phyloP scores from a whole-genome alignment of 2,329 filamentous ascomycete species.

The Pseudogymnoascus sp. region DNA sequence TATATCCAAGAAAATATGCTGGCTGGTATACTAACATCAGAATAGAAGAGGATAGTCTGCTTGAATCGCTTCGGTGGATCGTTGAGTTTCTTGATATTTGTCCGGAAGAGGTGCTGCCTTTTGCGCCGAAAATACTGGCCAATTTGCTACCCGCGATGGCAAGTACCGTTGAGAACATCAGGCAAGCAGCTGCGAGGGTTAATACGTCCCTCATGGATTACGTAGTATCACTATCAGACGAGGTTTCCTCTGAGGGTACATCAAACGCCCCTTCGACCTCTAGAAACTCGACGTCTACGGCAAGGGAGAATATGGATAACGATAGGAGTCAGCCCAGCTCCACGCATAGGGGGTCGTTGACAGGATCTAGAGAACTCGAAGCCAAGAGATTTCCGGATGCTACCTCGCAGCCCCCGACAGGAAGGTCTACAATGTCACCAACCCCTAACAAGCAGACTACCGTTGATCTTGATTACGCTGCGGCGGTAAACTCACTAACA shows the following conservation, averaged over 20 bases:
- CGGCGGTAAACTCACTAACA: conserved; percentile 86
- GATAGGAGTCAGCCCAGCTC: conserved; percentile 26
- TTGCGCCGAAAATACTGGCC: conserved; percentile 84
- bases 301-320: conserved; percentile 26
- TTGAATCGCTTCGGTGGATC: conserved; percentile 90
- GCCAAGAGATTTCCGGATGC: conserved; percentile 46
- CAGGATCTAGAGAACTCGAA: conserved; percentile 40
- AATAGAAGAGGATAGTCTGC: conserved; percentile 78
- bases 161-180: conserved; percentile 80
- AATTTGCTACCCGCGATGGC: conserved; percentile 92
- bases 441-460: conserved; percentile 33
- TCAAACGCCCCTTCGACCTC: conserved; percentile 29
- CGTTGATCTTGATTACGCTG: conserved; percentile 86
- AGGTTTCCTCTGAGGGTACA: conserved; percentile 35
- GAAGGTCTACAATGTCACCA: conserved; percentile 16
- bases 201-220: conserved; percentile 91
- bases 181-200: conserved; percentile 78
- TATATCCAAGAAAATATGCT: not conserved
- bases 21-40: not conserved
- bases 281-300: conserved; percentile 35
- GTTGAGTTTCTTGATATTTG: conserved; percentile 96
- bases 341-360: conserved; percentile 29
- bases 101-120: conserved; percentile 89
- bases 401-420: conserved; percentile 37
- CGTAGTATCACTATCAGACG: conserved; percentile 81